Evolutionary conservation across 495 filamentous ascomycete species (phyloP), one percentile per base, ranked within the genome.

Genomic region (Filosporella fistucella): DNA sequence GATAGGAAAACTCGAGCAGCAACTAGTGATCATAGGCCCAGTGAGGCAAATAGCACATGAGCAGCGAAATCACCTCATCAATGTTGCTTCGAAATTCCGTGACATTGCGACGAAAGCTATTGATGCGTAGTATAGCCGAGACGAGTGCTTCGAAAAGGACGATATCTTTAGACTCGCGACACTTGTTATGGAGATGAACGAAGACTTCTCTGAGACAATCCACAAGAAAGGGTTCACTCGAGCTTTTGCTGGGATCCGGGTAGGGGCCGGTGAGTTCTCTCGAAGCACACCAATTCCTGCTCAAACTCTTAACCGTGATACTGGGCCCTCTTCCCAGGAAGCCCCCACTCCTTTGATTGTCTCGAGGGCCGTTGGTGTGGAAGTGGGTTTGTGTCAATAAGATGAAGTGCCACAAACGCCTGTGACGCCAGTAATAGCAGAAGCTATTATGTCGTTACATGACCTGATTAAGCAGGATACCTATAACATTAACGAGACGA

Each of bases 401-500:
- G n/a, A 30, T n/a, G 28, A 8, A 30, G 28, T 30, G n/a, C n/a
- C 8, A 30, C 28, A 30, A 35, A 48, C 36, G 51, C 57, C 53
- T 57, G 46, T 57, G 30, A 63, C 45, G 26, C 51, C 41, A 50
- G 51, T 58, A 30, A 45, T 45, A 52, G 45, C 46, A 54, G 49
- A 57, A 44, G 49, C 38, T 57, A 41, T 61, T 43, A 32, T 42
- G 11, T 56, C 54, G 20, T 46, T 65, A 18, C 45, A 59, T 12
- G 62, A 51, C 28, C 37, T 64, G 21, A 61, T 67, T 7, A 54
- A 63, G 57, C 39, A 58, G 41, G 59, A 62, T 36, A 47, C 47
- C 21, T 18, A 55, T 43, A 4, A 21, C 47, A 41, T 60, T 35
- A 45, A 62, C 42, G 38, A 45, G 48, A 56, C 37, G 25, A 60